Evolutionary conservation across 768 basidiomycete genomes (phyloP).

Genomic region (Boletus sensibilis): DNA sequence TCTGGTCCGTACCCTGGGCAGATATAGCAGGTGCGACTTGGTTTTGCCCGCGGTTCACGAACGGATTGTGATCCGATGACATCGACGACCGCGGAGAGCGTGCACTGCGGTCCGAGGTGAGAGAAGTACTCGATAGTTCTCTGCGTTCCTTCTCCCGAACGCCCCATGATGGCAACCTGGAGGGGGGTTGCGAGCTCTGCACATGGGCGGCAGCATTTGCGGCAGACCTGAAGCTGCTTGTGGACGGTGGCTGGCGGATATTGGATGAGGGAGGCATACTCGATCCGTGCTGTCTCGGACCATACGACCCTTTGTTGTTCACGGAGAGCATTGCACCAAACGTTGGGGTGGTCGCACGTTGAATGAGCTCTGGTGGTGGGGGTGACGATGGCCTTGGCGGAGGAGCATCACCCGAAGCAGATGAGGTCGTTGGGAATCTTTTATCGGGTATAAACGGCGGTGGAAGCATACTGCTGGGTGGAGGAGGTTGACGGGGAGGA

Average conservation of each 20-base stretch:
- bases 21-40: constrained; percentile 43
- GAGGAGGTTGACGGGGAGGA: constrained; percentile 73
- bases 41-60: constrained; percentile 39
- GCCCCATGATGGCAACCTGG: constrained; percentile 47
- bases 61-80: constrained; percentile 70
- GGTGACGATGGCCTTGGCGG: constrained; percentile 91
- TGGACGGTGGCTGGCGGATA: constrained; percentile 72
- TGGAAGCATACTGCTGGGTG: constrained; percentile 68
- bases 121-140: constrained; percentile 66
- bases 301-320: constrained; percentile 46
- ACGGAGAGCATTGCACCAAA: constrained; percentile 64
- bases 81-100: constrained; percentile 78
- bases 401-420: constrained; percentile 54
- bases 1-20: constrained; percentile 34
- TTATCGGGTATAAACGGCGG: constrained; percentile 75
- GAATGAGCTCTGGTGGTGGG: constrained; percentile 88
- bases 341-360: constrained; percentile 86
- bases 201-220: constrained; percentile 58
- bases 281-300: constrained; percentile 62
- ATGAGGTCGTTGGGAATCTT: constrained; percentile 44
- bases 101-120: constrained; percentile 65
- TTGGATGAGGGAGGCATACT: constrained; percentile 72
- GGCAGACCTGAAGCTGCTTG: constrained; percentile 79
- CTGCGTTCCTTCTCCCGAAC: constrained; percentile 53
- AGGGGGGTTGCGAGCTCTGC: constrained; percentile 41